Evolutionary conservation across 768 basidiomycete species (phyloP).

Genomic region (Pisolithus albus): DNA sequence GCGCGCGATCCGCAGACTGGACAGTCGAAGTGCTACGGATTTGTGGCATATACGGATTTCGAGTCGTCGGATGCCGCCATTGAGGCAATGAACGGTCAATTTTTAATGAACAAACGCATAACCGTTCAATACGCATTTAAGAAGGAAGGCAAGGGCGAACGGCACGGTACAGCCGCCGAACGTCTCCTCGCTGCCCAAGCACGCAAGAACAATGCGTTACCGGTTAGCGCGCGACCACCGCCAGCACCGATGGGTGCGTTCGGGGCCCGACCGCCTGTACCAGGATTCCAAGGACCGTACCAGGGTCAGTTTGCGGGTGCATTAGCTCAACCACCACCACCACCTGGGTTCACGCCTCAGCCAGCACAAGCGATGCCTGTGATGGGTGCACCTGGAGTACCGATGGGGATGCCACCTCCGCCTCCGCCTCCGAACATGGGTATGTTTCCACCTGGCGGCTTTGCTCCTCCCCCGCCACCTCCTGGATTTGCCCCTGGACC

Average conservation of each 20-base stretch:
- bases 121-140: slow-evolving; percentile 98
- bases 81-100: slow-evolving; percentile 96
- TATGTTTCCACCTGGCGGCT: slow-evolving; percentile 42
- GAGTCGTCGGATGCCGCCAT: slow-evolving; percentile 94
- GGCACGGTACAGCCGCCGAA: slow-evolving; percentile 96
- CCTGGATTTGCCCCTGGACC: slow-evolving; percentile 52
- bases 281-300: slow-evolving; percentile 69
- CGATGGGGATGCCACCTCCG: slow-evolving; percentile 33
- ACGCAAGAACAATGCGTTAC: slow-evolving; percentile 88
- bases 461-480: slow-evolving; percentile 54
- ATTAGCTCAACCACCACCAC: slow-evolving; percentile 75
- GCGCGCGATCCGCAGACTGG: slow-evolving; percentile 83
- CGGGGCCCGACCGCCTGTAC: slow-evolving; percentile 57
- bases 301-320: slow-evolving; percentile 93
- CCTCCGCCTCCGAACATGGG: slow-evolving; percentile 35
- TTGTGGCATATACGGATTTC: slow-evolving; percentile 96
- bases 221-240: slow-evolving; percentile 68
- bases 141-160: slow-evolving; percentile 97
- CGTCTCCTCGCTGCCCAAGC: slow-evolving; percentile 93
- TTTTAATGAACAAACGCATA: slow-evolving; percentile 97
- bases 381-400: slow-evolving; percentile 28
- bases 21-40: slow-evolving; percentile 93
- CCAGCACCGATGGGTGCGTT: slow-evolving; percentile 62
- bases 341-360: slow-evolving; percentile 71
- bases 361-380: slow-evolving; percentile 40